Evolutionary conservation across 2,329 filamentous ascomycete species (phyloP).

Genomic region (Tolypocladium sp.): DNA sequence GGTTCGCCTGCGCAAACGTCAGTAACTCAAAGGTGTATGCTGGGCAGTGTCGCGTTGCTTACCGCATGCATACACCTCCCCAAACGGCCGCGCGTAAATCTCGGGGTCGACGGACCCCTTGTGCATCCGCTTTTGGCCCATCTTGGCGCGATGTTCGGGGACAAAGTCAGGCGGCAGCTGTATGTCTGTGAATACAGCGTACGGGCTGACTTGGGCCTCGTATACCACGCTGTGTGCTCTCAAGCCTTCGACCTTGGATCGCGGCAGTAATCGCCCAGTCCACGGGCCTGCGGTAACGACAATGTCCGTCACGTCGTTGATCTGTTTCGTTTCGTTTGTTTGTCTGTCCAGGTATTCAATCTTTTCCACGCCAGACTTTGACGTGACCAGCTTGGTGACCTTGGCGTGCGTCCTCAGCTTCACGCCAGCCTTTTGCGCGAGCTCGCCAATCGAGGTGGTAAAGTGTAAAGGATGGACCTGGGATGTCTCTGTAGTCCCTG

Average conservation of each 20-base stretch:
- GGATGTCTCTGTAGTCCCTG: constrained; percentile 65
- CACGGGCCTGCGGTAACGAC: constrained; percentile 52
- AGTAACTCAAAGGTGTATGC: not conserved
- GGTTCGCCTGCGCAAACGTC: constrained; percentile 50
- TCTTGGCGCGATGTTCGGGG: constrained; percentile 35
- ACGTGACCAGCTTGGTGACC: constrained; percentile 58
- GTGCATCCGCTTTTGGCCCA: constrained; percentile 43
- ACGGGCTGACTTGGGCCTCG: constrained; percentile 56
- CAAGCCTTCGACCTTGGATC: constrained; percentile 47
- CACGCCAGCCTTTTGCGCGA: constrained; percentile 62
- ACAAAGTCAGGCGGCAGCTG: constrained; percentile 58
- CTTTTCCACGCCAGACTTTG: constrained; percentile 41
- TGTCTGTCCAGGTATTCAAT: constrained; percentile 50
- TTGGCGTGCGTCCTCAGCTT: constrained; percentile 56
- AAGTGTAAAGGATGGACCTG: constrained; percentile 93
- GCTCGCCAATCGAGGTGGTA: constrained; percentile 70
- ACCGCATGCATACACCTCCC: constrained; percentile 91
- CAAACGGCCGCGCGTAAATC: constrained; percentile 83
- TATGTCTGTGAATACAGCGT: constrained; percentile 83
- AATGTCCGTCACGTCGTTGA: constrained; percentile 42
- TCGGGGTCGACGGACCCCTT: constrained; percentile 70
- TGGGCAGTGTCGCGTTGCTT: constrained; percentile 9
- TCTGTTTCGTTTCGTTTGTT: constrained; percentile 21
- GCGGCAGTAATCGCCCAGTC: constrained; percentile 50
- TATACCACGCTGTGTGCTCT: constrained; percentile 60